Evolutionary conservation across 2,329 filamentous ascomycete species (phyloP).

Genomic region (Ceratocystis alfenasii): DNA sequence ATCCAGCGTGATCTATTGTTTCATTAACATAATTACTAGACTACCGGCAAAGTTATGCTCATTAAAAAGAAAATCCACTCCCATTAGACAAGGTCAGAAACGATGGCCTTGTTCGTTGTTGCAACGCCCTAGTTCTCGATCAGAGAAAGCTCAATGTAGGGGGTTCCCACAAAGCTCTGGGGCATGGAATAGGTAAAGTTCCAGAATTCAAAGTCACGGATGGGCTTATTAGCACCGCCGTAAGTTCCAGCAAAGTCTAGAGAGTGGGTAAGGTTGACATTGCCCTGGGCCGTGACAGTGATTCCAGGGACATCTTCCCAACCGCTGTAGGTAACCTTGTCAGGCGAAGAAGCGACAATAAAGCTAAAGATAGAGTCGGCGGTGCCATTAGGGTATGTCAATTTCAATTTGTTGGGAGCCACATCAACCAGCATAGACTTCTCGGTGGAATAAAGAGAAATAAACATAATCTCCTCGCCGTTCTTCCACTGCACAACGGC

Average conservation of each 20-base stretch:
- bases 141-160: conserved; percentile 17
- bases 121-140: conserved; percentile 7
- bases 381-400: conserved; percentile 44
- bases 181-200: conserved; percentile 36
- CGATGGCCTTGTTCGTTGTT: background rate
- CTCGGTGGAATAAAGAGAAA: conserved; percentile 32
- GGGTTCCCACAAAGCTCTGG: conserved; percentile 24
- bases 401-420: conserved; percentile 33
- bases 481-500: conserved; percentile 48
- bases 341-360: conserved; percentile 37
- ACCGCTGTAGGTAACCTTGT: conserved; percentile 33
- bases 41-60: background rate
- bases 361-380: conserved; percentile 39
- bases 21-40: background rate
- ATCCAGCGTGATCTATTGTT: background rate
- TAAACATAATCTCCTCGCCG: conserved; percentile 29
- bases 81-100: background rate
- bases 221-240: conserved; percentile 28
- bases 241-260: conserved; percentile 35
- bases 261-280: conserved; percentile 31
- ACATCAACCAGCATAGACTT: conserved; percentile 33
- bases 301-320: conserved; percentile 41
- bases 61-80: background rate
- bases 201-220: conserved; percentile 37
- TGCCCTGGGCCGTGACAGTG: conserved; percentile 35